Evolutionary conservation across 2,329 filamentous ascomycete species (phyloP).

Genomic region (Kalmusia sp.): DNA sequence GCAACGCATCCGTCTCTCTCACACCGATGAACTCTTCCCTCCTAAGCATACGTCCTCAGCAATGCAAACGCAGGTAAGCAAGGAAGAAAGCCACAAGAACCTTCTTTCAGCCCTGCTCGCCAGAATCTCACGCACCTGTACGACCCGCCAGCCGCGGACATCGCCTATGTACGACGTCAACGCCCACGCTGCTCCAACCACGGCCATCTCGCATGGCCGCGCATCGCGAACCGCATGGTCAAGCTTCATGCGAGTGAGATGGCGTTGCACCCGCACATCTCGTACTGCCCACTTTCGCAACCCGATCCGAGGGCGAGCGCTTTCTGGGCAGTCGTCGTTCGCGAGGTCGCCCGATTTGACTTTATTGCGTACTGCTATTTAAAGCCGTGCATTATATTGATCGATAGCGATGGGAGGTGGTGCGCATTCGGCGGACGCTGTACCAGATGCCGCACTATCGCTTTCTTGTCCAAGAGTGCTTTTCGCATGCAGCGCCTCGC

Average conservation of each 20-base stretch:
- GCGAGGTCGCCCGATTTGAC: neutral
- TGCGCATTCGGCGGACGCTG: neutral
- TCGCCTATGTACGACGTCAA: conserved; percentile 13
- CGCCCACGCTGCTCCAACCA: neutral
- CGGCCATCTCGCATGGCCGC: neutral
- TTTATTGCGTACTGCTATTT: conserved; percentile 10
- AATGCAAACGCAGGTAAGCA: conserved; percentile 5
- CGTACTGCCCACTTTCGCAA: neutral
- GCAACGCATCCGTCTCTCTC: conserved; percentile 1
- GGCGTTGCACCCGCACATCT: conserved; percentile 11
- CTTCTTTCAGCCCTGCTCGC: conserved; percentile 28
- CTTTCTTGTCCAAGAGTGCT: neutral
- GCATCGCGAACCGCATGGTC: conserved; percentile 2
- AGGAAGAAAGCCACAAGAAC: conserved; percentile 19
- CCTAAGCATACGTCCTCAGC: neutral
- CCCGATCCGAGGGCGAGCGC: neutral
- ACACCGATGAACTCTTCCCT: neutral
- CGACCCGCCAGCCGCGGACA: conserved; percentile 8
- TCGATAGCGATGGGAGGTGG: neutral
- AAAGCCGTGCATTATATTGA: conserved; percentile 8
- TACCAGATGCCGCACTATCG: neutral
- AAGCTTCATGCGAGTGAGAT: conserved; percentile 19
- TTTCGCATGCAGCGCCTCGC: neutral
- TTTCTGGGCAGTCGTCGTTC: neutral
- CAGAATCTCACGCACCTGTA: conserved; percentile 16